Conservation (phyloP, 495 filamentous ascomycete species). For the Polyplosphaeria fusca region DNA sequence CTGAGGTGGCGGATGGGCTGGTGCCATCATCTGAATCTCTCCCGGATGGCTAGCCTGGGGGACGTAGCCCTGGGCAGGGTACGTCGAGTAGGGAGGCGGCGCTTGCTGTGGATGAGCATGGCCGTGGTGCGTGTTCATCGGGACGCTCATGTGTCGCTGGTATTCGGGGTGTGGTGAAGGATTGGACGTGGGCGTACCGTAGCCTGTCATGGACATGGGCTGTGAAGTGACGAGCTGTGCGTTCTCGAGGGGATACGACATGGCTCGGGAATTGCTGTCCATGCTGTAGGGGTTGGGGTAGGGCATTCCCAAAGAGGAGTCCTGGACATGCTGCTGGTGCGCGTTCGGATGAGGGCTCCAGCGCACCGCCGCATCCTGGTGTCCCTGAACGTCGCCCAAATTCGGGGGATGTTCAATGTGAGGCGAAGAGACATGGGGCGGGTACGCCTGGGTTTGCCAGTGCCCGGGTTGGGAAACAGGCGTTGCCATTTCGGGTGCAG, state of each 20-base stretch:
- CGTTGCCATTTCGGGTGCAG: conserved; percentile 20
- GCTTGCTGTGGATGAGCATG: conserved; percentile 11
- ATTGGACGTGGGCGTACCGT: conserved; percentile 29
- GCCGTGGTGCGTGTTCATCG: conserved; percentile 20
- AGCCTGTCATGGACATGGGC: conserved; percentile 27
- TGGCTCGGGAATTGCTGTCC: conserved; percentile 28
- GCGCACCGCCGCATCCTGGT: conserved; percentile 13
- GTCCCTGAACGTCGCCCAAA: conserved; percentile 12
- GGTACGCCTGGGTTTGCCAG: conserved; percentile 28
- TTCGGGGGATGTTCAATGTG: conserved; percentile 22
- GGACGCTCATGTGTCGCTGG: conserved; percentile 24
- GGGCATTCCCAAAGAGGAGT: conserved; percentile 17
- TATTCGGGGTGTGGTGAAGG: conserved; percentile 28
- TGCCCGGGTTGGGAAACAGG: conserved; percentile 29
- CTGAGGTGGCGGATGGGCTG: conserved; percentile 18
- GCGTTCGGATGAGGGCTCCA: conserved; percentile 27
- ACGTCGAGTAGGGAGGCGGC: conserved; percentile 14
- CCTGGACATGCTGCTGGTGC: conserved; percentile 28
- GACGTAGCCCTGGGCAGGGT: conserved; percentile 6
- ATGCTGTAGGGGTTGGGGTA: conserved; percentile 30
- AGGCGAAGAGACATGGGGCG: conserved; percentile 24
- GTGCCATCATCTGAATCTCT: conserved; percentile 34
- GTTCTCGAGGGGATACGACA: conserved; percentile 32
- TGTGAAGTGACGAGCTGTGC: conserved; percentile 24
- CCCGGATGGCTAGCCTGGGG: conserved; percentile 25